A percentile compares a stretch with the other conserved stretches of the same genome.
Evolutionary conservation across 2,329 filamentous ascomycete species (phyloP).

Genomic region (Pseudogymnoascus sp.): DNA sequence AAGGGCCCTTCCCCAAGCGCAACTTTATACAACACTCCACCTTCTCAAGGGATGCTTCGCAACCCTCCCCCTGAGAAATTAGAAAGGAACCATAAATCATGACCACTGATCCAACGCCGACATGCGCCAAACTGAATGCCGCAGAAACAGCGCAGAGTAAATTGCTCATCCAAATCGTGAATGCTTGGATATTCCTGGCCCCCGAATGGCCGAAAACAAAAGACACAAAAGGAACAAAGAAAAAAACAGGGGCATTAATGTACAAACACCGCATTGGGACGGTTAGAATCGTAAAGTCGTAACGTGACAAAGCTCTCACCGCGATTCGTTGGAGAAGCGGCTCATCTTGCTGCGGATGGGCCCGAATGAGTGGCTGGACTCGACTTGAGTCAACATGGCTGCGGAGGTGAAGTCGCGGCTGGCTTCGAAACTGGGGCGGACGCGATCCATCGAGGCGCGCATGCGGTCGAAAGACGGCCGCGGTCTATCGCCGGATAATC

Average conservation of each 20-base stretch:
- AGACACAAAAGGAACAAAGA: slow-evolving; percentile 26
- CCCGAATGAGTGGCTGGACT: slow-evolving; percentile 50
- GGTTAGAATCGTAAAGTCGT: not conserved
- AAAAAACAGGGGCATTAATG: slow-evolving; percentile 20
- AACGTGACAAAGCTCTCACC: not conserved
- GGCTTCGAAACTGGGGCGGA: slow-evolving; percentile 74
- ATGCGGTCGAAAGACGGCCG: slow-evolving; percentile 84
- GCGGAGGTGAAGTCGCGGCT: slow-evolving; percentile 89
- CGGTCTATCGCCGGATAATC: slow-evolving; percentile 45
- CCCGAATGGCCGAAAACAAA: slow-evolving; percentile 33
- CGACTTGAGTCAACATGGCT: slow-evolving; percentile 72
- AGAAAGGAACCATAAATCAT: slow-evolving; percentile 7
- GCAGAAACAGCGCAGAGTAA: slow-evolving; percentile 27
- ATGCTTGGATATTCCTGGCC: slow-evolving; percentile 31
- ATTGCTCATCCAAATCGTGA: slow-evolving; percentile 44
- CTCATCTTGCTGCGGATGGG: slow-evolving; percentile 22
- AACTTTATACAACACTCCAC: not conserved
- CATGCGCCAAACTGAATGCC: slow-evolving; percentile 23
- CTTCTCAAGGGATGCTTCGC: not conserved
- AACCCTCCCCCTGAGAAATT: not conserved
- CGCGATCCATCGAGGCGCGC: slow-evolving; percentile 76
- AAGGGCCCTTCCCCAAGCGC: not conserved
- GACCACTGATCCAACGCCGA: slow-evolving; percentile 24
- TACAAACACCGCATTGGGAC: slow-evolving; percentile 21
- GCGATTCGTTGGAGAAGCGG: not conserved